phyloP scores from a whole-genome alignment of 2,329 filamentous ascomycete genomes.

The Paecilomyces variotii region DNA sequence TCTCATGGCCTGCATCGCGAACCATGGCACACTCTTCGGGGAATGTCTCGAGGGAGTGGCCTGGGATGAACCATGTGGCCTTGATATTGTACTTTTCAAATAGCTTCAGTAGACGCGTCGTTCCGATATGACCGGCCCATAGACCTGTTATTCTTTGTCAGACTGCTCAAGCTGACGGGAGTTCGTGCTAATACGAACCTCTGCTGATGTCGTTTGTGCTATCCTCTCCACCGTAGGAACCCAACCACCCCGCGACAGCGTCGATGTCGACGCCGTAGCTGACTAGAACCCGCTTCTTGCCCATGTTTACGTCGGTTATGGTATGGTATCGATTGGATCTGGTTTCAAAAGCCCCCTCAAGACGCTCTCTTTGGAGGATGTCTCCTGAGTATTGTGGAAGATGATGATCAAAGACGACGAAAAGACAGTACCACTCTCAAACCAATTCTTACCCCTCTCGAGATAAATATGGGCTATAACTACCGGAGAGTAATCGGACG shows the following conservation, averaged over 20 bases:
- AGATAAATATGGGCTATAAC: neutral
- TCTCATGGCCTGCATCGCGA: slow-evolving; percentile 57
- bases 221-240: slow-evolving; percentile 66
- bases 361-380: neutral
- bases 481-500: neutral
- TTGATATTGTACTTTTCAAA: slow-evolving; percentile 67
- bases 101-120: slow-evolving; percentile 58
- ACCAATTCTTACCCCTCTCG: neutral
- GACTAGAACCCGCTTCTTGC: slow-evolving; percentile 46
- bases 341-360: neutral
- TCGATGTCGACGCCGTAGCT: slow-evolving; percentile 67
- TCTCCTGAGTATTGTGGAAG: neutral
- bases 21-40: slow-evolving; percentile 57
- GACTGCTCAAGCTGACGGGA: neutral
- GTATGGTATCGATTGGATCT: neutral
- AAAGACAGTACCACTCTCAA: neutral
- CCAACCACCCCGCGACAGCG: slow-evolving; percentile 68
- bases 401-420: neutral
- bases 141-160: slow-evolving; percentile 35
- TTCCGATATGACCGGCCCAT: slow-evolving; percentile 62
- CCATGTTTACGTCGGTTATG: slow-evolving; percentile 10
- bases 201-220: slow-evolving; percentile 64
- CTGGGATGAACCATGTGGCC: slow-evolving; percentile 58
- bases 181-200: slow-evolving; percentile 35
- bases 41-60: slow-evolving; percentile 58